Evolutionary conservation across 352 stramenopile species (phyloP).

Genomic region (Pythium dissimile): DNA sequence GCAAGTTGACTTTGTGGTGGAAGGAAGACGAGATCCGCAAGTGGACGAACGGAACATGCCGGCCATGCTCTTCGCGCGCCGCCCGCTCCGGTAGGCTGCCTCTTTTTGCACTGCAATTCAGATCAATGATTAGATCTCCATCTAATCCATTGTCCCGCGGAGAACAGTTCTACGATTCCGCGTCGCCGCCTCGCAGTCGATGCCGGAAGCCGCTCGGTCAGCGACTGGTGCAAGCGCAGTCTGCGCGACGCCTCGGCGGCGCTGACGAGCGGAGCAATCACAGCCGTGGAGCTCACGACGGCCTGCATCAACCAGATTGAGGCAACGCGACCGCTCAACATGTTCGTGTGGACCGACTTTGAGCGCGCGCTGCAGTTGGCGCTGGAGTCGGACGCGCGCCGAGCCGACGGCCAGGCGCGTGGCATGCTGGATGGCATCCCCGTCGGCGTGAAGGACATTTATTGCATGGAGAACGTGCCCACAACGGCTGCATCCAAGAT

Average conservation of each 20-base stretch:
- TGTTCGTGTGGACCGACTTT: constrained; percentile 77
- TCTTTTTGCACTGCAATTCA: neutral
- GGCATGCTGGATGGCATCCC: constrained; percentile 93
- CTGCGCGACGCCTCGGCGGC: constrained; percentile 51
- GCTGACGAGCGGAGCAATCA: constrained; percentile 42
- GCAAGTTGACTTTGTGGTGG: constrained; percentile 14
- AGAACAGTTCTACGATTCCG: neutral
- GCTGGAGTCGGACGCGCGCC: constrained; percentile 72
- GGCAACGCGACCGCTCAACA: constrained; percentile 63
- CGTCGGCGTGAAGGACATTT: constrained; percentile 96
- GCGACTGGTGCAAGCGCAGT: constrained; percentile 61
- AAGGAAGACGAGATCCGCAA: constrained; percentile 1
- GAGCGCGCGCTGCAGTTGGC: constrained; percentile 68
- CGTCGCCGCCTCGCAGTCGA: constrained; percentile 3
- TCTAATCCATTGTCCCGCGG: constrained; percentile 1
- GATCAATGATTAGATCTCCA: neutral
- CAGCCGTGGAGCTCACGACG: constrained; percentile 58
- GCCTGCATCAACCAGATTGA: constrained; percentile 77
- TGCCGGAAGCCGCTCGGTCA: constrained; percentile 22
- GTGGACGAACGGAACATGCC: neutral
- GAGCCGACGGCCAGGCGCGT: constrained; percentile 31
- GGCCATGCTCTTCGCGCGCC: constrained; percentile 5
- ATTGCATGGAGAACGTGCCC: constrained; percentile 88
- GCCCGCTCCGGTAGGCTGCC: constrained; percentile 12
- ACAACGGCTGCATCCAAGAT: constrained; percentile 91